These are phyloP conservation scores for Isochrysis galbana DNA, from an alignment of 78 protist species.

Conservation along the genomic window DNA sequence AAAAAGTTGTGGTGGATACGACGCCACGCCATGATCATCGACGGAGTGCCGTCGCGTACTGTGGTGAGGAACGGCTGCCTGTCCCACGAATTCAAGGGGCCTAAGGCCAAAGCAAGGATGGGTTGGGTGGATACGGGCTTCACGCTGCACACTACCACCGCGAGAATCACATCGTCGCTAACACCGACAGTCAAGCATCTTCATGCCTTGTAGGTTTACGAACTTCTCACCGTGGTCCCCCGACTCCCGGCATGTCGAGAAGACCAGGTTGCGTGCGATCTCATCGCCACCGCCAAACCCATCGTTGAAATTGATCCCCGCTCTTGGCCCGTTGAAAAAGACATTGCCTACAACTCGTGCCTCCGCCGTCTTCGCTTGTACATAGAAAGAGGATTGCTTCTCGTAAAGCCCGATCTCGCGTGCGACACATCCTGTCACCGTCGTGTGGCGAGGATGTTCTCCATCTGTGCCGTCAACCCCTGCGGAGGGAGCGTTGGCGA, in stretches of 20 bases:
- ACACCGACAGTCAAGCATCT: too few relatives aligned
- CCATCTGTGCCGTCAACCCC: conserved; percentile 47
- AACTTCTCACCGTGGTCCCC: conserved; percentile 67
- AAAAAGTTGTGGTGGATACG: conserved; percentile 40
- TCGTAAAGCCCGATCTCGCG: conserved; percentile 51
- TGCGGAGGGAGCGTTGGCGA: not conserved
- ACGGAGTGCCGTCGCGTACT: conserved; percentile 27
- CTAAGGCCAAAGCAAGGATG: too few relatives aligned
- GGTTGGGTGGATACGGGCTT: not conserved
- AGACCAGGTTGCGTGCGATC: conserved; percentile 28
- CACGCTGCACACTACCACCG: not conserved
- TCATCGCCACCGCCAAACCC: conserved; percentile 56
- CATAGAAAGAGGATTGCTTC: conserved; percentile 38
- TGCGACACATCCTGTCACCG: not conserved
- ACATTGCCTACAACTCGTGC: conserved; percentile 26
- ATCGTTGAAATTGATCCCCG: conserved; percentile 56
- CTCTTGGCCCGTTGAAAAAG: conserved; percentile 57
- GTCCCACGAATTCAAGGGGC: conserved; percentile 63
- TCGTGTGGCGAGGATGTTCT: conserved; percentile 32
- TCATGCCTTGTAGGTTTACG: too few relatives aligned
- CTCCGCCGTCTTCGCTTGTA: conserved; percentile 46
- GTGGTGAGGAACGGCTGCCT: conserved; percentile 52
- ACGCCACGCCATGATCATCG: not conserved
- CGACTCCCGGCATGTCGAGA: conserved; percentile 49
- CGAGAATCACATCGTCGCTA: too few relatives aligned